Evolutionary conservation across 2,329 filamentous ascomycete species (phyloP), one percentile per base, ranked within the genome.

Genomic region (Ceratocystiopsis sp.): DNA sequence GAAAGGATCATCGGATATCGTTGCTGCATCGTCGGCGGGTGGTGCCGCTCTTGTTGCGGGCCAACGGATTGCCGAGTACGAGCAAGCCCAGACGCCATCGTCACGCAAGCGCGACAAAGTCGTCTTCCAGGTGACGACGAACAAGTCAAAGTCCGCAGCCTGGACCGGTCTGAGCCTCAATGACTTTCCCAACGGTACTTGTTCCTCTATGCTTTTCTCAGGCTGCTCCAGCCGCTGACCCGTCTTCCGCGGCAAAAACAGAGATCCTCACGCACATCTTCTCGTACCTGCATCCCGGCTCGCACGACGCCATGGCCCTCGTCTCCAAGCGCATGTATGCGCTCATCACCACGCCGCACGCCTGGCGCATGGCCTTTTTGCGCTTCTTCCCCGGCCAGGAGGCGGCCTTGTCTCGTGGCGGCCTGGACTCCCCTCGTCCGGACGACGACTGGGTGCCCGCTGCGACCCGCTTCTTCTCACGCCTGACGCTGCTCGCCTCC

Each of bases 231-330:
- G n/a, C n/a, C n/a, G n/a, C n/a, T n/a, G n/a, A n/a, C 10, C 17
- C 18, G 18, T 33, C 19, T 35, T 14, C 32, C 36, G 29, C 21
- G 17, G 32, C 32, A n/a, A 16, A 40, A 45, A 34, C 60, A 95
- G 91, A 98, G 69, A 79, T 96, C 45, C 61, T 96, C 59, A 94
- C 84, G 12, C 86, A 95, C 54, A 78, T 93, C 32, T 64, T 96
- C 45, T 94, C 91, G 35, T 84, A 96, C 63, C 68, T 98, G 42
- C 80, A 87, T 42, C 85, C 87, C 11, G 75, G 84, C 49, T 86
- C 89, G 19, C 74, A 96, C 52, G 78, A 80, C 16, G 74, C 80
- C 11, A 80, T 94, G 12, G 80, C 86, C 16, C 71, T 93, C 41
- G 85, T 96, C 29, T 95, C 84, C 33, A 84, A 78, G 54, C 81